Evolutionary conservation across 2,329 filamentous ascomycete genomes (phyloP), one percentile per base, ranked within the genome.

Genomic region (Ophiostoma perfectum): DNA sequence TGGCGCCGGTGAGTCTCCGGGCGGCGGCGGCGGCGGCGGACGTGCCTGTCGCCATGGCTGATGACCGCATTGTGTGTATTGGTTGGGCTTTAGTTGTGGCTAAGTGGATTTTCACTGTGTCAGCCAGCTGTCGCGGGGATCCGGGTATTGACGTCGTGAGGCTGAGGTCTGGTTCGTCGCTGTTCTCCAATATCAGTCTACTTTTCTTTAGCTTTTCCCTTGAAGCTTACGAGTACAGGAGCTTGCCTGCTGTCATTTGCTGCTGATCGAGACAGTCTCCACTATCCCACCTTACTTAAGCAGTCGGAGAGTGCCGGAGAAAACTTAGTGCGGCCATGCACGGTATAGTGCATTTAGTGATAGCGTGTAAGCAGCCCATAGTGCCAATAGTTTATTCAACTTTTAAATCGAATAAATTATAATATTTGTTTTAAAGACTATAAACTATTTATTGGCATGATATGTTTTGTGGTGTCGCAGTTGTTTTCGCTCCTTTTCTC

Each of bases 261-360:
- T 65, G 64, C 64, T 66, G 44, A 66, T 39, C 44, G 14, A n/a
- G 45, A 1, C 45, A n/a, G 63, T 5, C 27, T 14, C 55, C 55
- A 60, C 55, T 38, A 58, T 58, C 8, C 12, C 55, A 12, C 5
- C 27, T 60, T 60, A 47, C 45, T 16, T 27, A 52, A 38, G 55
- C 11, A 27, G 9, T 12, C 36, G 36, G 64, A 39, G 12, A 8
- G n/a, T 44, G 52, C 14, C 67, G 67, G 64, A 63, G 67, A 68
- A 68, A 68, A 36, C 41, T 66, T 66, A 44, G 45, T 64, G 67
- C 67, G 64, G 63, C 45, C 47, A 14, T 49, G 45, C 16, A 49
- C 12, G 45, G 45, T 14, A 3, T n/a, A n/a, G 36, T 62, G 58
- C 14, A 39, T 11, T 60, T 60, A 60, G 49, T 8, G 7, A 7